phyloP scores from a whole-genome alignment of 306 rosid genomes.

The Cicer bijugum region DNA sequence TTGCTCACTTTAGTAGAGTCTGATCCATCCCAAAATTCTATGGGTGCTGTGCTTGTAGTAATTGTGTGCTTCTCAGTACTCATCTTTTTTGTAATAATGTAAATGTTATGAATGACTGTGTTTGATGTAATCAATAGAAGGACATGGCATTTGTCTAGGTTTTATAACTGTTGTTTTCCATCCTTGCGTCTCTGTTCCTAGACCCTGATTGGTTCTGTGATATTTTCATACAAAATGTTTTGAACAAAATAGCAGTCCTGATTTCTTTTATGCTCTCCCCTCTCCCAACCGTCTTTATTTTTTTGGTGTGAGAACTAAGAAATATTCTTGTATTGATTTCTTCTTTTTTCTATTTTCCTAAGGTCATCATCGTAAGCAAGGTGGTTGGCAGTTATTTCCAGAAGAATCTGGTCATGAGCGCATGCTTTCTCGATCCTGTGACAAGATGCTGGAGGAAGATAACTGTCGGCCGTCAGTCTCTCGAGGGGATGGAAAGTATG shows the following conservation, averaged over 20 bases:
- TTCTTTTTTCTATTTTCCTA: slow-evolving; percentile 52
- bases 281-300: neutral
- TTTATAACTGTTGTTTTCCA: neutral
- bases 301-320: slow-evolving; percentile 25
- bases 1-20: neutral
- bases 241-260: neutral
- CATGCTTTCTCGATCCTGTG: slow-evolving; percentile 66
- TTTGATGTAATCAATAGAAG: neutral
- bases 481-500: slow-evolving; percentile 77
- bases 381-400: slow-evolving; percentile 77
- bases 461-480: slow-evolving; percentile 55
- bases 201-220: neutral
- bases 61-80: neutral
- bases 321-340: slow-evolving; percentile 53
- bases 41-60: neutral
- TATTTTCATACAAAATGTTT: neutral
- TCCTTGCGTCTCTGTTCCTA: neutral
- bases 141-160: neutral
- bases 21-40: neutral
- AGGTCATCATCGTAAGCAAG: slow-evolving; percentile 98
- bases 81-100: neutral
- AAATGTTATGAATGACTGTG: neutral
- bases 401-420: slow-evolving; percentile 88
- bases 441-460: slow-evolving; percentile 76
- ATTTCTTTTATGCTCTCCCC: neutral